phyloP scores from a whole-genome alignment of 306 rosid species.

The Ziziphus jujuba region DNA sequence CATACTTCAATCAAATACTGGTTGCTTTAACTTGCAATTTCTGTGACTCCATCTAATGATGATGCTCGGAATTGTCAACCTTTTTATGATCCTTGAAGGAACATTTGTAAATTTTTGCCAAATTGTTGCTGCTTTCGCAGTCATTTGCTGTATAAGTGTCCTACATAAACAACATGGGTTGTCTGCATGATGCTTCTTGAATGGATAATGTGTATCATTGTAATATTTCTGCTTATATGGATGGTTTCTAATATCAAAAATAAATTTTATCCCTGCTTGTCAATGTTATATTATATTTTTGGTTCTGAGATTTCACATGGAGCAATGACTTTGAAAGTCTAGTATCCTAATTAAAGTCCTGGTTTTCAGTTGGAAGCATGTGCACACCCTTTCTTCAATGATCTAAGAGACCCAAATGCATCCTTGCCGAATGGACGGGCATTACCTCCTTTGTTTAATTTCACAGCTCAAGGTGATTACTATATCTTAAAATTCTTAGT shows the following conservation, averaged over 20 bases:
- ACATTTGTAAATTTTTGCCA: no score
- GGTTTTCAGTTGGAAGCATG: slow-evolving; percentile 83
- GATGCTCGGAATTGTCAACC: background rate
- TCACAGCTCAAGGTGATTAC: slow-evolving; percentile 75
- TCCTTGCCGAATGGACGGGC: slow-evolving; percentile 71
- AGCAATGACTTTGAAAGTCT: background rate
- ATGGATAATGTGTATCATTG: background rate
- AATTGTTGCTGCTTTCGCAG: background rate
- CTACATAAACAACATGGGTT: no score
- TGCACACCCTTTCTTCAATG: slow-evolving; percentile 84
- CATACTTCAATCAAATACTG: background rate
- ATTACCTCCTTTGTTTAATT: slow-evolving; percentile 73
- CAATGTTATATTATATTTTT: no score
- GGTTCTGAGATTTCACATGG: no score
- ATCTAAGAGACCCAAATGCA: slow-evolving; percentile 65
- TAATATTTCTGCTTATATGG: background rate
- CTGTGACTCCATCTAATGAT: background rate
- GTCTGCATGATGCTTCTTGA: no score
- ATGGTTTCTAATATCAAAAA: background rate
- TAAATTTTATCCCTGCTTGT: no score
- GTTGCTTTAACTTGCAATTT: background rate
- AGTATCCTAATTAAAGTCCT: slow-evolving; percentile 14
- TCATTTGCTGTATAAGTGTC: no score
- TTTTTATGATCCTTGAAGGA: background rate
- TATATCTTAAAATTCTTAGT: background rate